phyloP scores from a whole-genome alignment of 805 yeast genomes.

The Pichia cephalocereana region DNA sequence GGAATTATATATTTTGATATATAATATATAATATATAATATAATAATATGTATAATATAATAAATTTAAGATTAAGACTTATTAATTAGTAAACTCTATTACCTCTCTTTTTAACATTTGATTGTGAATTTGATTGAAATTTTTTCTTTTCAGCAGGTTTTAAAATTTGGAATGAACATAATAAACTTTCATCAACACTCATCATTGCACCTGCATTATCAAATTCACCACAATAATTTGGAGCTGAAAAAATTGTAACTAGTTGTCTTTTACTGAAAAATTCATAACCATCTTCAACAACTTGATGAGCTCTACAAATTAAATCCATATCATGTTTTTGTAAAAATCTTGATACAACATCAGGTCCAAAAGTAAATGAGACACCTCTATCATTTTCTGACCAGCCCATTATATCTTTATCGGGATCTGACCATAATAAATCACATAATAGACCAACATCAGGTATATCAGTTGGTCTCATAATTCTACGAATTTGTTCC shows the following conservation, averaged over 20 bases:
- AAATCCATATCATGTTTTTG: conserved; percentile 98
- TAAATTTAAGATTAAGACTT: not conserved
- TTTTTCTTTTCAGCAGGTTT: conserved; percentile 97
- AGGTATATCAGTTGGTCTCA: conserved; percentile 99
- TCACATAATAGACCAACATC: conserved; percentile 96
- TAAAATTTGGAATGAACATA: conserved; percentile 93
- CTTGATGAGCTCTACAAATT: conserved; percentile 98
- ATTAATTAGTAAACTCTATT: not conserved
- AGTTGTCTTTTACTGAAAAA: conserved; percentile 93
- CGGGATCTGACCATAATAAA: conserved; percentile 97
- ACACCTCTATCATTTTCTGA: conserved; percentile 98
- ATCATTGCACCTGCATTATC: conserved; percentile 99
- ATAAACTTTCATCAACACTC: conserved; percentile 93
- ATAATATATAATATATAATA: too few relatives aligned
- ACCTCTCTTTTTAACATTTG: not conserved
- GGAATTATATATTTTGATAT: too few relatives aligned
- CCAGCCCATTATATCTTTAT: conserved; percentile 98
- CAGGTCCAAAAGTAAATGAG: conserved; percentile 99
- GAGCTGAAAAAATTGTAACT: conserved; percentile 93
- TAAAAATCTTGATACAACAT: conserved; percentile 89
- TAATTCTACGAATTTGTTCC: conserved; percentile 98
- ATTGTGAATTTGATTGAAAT: conserved; percentile 24
- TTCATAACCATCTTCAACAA: conserved; percentile 98
- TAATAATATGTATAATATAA: not conserved
- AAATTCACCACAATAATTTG: conserved; percentile 97